phyloP scores from a whole-genome alignment of 2,329 filamentous ascomycete genomes.

The Ceratocystis variospora region DNA sequence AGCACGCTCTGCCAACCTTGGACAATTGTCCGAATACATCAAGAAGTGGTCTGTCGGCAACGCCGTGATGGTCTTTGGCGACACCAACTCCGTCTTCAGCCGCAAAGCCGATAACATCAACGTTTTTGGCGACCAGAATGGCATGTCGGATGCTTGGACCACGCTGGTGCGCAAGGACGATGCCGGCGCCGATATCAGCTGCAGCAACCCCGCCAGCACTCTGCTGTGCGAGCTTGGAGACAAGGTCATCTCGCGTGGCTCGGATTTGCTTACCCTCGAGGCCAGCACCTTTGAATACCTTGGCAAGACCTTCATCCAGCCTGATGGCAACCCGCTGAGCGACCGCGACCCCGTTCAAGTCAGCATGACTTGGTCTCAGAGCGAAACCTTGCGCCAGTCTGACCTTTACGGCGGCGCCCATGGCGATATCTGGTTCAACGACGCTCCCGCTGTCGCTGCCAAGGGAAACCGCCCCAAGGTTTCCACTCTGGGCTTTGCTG shows the following conservation, averaged over 20 bases:
- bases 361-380: conserved; percentile 35
- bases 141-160: conserved; percentile 46
- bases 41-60: conserved; percentile 42
- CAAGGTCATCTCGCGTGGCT: conserved; percentile 48
- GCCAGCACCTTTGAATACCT: conserved; percentile 43
- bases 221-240: conserved; percentile 51
- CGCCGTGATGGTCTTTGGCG: conserved; percentile 49
- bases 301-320: conserved; percentile 41
- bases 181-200: conserved; percentile 35
- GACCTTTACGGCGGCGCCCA: conserved; percentile 35
- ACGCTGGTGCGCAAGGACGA: conserved; percentile 37
- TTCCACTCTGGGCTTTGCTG: conserved; percentile 33
- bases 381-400: conserved; percentile 31
- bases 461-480: conserved; percentile 26
- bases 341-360: conserved; percentile 52
- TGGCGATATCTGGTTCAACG: conserved; percentile 40
- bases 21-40: conserved; percentile 47
- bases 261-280: conserved; percentile 32
- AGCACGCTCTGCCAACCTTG: conserved; percentile 45
- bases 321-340: conserved; percentile 41
- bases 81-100: conserved; percentile 53
- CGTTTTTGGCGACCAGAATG: conserved; percentile 36
- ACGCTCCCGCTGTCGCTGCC: conserved; percentile 31
- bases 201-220: conserved; percentile 42
- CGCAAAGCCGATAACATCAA: conserved; percentile 41